Base-by-base conservation (phyloP, 2,329 filamentous ascomycete species). In the Ascochyta lentis region DNA sequence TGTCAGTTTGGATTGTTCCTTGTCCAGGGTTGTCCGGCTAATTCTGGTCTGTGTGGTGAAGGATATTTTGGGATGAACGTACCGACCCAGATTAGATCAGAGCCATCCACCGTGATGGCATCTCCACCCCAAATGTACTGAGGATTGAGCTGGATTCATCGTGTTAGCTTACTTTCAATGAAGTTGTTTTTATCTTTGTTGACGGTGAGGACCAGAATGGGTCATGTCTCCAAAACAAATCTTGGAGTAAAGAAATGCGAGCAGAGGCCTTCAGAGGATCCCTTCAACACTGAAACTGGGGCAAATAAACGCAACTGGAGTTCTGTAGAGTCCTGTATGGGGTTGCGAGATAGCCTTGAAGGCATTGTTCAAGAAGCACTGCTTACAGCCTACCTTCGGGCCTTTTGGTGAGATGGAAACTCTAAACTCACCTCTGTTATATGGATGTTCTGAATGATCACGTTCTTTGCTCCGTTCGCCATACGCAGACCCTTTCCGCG, bases 401-500 rank as follows among this genome's bases (percentile, higher is more conserved):
- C 3, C 4, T 3, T 34, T n/a, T 12, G 31, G 7, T 34, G 3
- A n/a, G 7, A 34, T 13, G 4, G 2, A n/a, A 34, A 19, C 7
- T n/a, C 13, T 7, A 9, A 13, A 19, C 34, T 24, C 29, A 55
- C 52, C 15, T 68, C 57, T 1, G 67, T 83, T 66, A 86, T 81
- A 35, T 69, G 64, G 23, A 69, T 62, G 51, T 68, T 67, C 47
- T 69, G 67, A 34, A 69, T 67, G 66, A 86, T 86, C 66, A 87
- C 75, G 67, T 86, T 85, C 63, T 66, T 78, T 16, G 76, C 77
- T n/a, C 58, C 61, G 35, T 61, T 64, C 3, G 58, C 59, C n/a
- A 68, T 59, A 23, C 81, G 79, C 7, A 84, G 71, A 45, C 83
- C 83, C 74, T 84, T 84, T 61, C 83, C 83, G 63, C 79, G 80